A percentile compares a stretch with the other conserved stretches of the same genome.
Evolutionary conservation across 345 rosid genomes (phyloP).

Genomic region (Dimocarpus longan): DNA sequence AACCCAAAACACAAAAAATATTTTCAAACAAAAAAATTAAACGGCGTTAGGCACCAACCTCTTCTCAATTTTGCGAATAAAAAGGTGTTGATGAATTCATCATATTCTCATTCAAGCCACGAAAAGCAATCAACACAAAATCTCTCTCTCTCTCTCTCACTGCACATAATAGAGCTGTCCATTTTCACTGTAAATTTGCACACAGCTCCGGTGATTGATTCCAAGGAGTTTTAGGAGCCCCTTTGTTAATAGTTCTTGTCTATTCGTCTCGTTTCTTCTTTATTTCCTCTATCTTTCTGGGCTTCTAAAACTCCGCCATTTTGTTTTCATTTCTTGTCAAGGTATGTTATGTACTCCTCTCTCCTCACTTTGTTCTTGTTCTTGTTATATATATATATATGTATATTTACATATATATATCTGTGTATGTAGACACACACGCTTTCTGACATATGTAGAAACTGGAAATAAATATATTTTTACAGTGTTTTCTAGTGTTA

Average conservation of each 20-base stretch:
- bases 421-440: too few species aligned
- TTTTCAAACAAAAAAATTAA: background rate
- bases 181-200: background rate
- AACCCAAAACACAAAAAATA: background rate
- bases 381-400: too few species aligned
- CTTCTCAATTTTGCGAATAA: constrained; percentile 22
- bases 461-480: background rate
- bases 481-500: background rate
- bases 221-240: constrained; percentile 38
- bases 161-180: background rate
- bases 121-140: background rate
- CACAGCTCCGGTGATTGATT: background rate
- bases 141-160: constrained; percentile 18
- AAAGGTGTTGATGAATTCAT: constrained; percentile 23
- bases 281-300: constrained; percentile 18
- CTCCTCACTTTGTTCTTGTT: background rate
- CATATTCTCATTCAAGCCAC: constrained; percentile 48
- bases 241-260: background rate
- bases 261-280: background rate
- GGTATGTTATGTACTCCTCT: constrained; percentile 5
- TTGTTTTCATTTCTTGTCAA: background rate
- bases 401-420: too few species aligned
- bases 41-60: constrained; percentile 50
- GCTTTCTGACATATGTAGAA: too few species aligned
- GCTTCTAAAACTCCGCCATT: constrained; percentile 29